Evolutionary conservation across 1,284 basidiomycete genomes (phyloP), one percentile per base, ranked within the genome.

Genomic region (Ganoderma sp.): DNA sequence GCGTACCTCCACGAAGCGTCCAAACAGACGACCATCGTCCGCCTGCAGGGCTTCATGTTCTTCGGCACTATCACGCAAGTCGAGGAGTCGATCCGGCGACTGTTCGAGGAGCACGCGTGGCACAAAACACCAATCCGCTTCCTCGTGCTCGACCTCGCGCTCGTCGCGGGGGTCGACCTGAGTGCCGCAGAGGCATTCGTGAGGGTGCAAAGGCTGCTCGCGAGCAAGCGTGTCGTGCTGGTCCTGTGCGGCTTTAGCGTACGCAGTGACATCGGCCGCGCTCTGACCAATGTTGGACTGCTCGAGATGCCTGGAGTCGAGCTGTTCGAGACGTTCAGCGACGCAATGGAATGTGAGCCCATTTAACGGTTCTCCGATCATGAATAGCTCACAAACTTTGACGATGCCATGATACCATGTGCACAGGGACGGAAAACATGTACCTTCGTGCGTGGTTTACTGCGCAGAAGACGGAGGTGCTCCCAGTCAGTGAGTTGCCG

Each of bases 181-280:
- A 97, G 94, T 0, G 90, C 96, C 0, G 95, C 97, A 1, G 97
- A 99, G 77, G 96, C 97, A 0, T 96, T 99, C 74, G 92, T 98
- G 61, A 88, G 97, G 28, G 87, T 99, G 32, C 96, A 98, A 75
- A 85, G 97, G 14, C 78, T 99, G 19, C 83, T 99, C 28, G 83
- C 87, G 14, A 87, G 88, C 14, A 94, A 93, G 75, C 86, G 86
- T 15, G 92, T 99, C 54, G 86, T 92, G 0, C 84, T 99, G 32
- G 95, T 99, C 19, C 88, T 99, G 69, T 99, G 96, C 78, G 97
- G 98, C 0, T 88, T 94, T 58, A 77, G 81, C 3, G 82, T 84
- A 0, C 87, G 90, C 8, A 89, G 89, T 0, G 76, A 85, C 0
- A 86, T 95, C 0, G 90, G 90, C 0, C 86, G 87, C 48, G 93